Conservation (phyloP, 176 grass and related monocot genomes). For the Urochloa ruziziensis region DNA sequence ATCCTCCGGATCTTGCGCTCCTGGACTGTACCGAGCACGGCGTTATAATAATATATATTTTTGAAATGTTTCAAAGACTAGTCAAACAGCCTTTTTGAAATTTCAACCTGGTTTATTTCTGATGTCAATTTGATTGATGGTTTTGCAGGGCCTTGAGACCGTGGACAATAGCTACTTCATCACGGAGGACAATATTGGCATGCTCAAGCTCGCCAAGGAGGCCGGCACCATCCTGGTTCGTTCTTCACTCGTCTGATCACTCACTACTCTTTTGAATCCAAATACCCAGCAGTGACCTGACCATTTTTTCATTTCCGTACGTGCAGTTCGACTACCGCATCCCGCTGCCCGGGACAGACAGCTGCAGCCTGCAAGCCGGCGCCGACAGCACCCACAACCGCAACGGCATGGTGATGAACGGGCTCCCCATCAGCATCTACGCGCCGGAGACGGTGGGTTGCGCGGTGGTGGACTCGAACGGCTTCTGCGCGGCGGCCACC, state of each 20-base stretch:
- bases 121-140: neutral
- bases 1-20: conserved; percentile 7
- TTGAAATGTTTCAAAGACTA: neutral
- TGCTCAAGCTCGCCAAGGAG: conserved; percentile 94
- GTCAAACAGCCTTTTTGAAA: neutral
- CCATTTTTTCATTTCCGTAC: neutral
- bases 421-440: conserved; percentile 91
- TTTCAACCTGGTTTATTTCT: neutral
- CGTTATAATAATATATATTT: neutral
- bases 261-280: neutral
- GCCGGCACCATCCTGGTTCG: conserved; percentile 76
- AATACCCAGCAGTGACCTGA: neutral
- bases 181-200: conserved; percentile 85
- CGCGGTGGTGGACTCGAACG: conserved; percentile 59
- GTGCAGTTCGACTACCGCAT: conserved; percentile 84
- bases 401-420: conserved; percentile 67
- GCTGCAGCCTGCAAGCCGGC: conserved; percentile 47
- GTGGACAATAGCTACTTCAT: conserved; percentile 94
- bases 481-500: conserved; percentile 59
- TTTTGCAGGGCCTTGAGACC: conserved; percentile 58
- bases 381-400: neutral
- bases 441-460: conserved; percentile 92
- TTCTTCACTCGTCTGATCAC: neutral
- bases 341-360: conserved; percentile 46
- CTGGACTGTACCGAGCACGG: neutral